Base-by-base conservation (phyloP, 73 alveolate genomes). In the Durusdinium trenchii region DNA sequence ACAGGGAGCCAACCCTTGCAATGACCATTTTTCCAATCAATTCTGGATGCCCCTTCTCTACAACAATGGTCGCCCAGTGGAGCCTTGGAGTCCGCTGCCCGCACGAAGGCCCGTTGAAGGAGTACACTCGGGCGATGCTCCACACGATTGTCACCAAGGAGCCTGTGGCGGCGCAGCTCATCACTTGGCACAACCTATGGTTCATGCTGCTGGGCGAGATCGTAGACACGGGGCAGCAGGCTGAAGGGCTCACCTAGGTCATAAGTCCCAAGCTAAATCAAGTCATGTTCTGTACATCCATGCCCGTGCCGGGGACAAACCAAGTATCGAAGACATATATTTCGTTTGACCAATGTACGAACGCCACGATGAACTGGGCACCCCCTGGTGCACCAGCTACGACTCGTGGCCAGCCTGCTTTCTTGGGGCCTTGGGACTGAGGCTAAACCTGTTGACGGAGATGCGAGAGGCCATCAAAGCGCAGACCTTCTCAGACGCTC, bases 151-250 rank as follows among this genome's bases (percentile, higher is more conserved):
- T 94, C 73, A 79, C 94, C 84, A 94, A 94, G 60, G 98, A 92
- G 90, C 79, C 98, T 3, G 90, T 92, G 46, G 98, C 98, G n/a
- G 98, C 98, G 60, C 79, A 46, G 79, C 98, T 71, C 48, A 92
- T 71, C 61, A 92, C 98, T n/a, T 51, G 85, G 90, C 98, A 92
- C 98, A 92, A 92, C 50, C 69, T 92, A 52, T 69, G 90, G 90
- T 92, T 92, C 90, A 92, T 92, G 98, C 90, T 92, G 76, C 40
- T n/a, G n/a, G n/a, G n/a, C n/a, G n/a, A n/a, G n/a, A n/a, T n/a
- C n/a, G n/a, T n/a, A n/a, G n/a, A n/a, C n/a, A n/a, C n/a, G n/a
- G n/a, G n/a, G n/a, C n/a, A n/a, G n/a, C n/a, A n/a, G n/a, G n/a
- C n/a, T n/a, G n/a, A n/a, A n/a, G n/a, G n/a, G n/a, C n/a, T n/a